Evolutionary conservation across 1,284 basidiomycete genomes (phyloP), one percentile per base, ranked within the genome.

Genomic region (Trametes hirsuta): DNA sequence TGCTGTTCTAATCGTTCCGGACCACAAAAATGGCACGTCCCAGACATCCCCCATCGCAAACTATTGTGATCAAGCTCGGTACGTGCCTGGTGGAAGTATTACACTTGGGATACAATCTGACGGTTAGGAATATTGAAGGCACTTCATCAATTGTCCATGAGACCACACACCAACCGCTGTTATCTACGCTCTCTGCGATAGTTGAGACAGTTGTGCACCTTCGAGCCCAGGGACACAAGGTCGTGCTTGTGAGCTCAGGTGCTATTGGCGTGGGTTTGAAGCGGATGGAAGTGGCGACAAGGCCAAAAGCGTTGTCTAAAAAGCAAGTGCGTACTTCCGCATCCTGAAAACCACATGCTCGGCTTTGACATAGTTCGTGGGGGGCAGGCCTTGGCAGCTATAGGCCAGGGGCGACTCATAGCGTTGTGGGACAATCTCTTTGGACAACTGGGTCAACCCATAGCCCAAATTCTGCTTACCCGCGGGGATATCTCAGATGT

Each of bases 401-500:
- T 99, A 52, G 97, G 97, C 1, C 97, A 99, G 79, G 93, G 97
- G 8, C 82, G 96, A 58, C 83, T 99, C 24, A 98, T 99, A 63
- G 95, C 95, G 1, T 79, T 99, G 1, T 99, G 94, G 93, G 97
- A 99, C 73, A 96, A 95, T 71, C 79, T 99, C 45, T 99, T 99
- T 69, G 84, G 92, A 2, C 93, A 96, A 67, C 79, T 98, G 18
- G 95, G 92, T 53, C 95, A 97, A 73, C 94, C 94, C 4, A 97
- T 97, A 47, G 97, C 96, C 0, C 97, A 99, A 75, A 89, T 99
- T 45, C 80, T 99, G 57, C 78, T 99, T 42, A 99, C 97, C 1
- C 83, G 97, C 56, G 94, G 93, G 57, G 97, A 99, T 74, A 97
- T 99, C 65, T 94, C 96, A 14, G 97, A 99, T 77, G 95, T 96